Conservation (phyloP, 2,329 filamentous ascomycete genomes). For the Penicillium sp. region DNA sequence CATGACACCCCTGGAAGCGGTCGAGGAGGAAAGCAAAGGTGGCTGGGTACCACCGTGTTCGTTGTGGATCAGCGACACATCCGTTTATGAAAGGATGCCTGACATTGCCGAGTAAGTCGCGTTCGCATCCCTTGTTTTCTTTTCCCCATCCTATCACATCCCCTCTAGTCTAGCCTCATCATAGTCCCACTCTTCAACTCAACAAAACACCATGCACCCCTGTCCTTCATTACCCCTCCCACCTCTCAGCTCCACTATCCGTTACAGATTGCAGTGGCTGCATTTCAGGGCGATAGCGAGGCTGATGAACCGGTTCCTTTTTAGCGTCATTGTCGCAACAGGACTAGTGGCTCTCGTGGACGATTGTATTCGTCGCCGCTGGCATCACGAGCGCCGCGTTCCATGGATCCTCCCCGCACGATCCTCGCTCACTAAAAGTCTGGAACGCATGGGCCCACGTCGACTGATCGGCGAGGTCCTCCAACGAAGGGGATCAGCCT, state of each 20-base stretch:
- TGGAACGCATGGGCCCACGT: constrained; percentile 64
- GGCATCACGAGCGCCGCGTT: constrained; percentile 59
- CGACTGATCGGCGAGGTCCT: constrained; percentile 66
- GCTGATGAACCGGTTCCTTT: constrained; percentile 8
- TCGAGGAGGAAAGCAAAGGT: constrained; percentile 73
- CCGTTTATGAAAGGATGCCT: constrained; percentile 66
- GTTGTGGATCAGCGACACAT: constrained; percentile 82
- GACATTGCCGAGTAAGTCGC: constrained; percentile 82
- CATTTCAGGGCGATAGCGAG: constrained; percentile 3
- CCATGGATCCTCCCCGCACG: constrained; percentile 55
- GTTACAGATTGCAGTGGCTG: not conserved
- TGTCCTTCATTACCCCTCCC: not conserved
- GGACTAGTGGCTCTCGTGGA: constrained; percentile 86
- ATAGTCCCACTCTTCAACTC: not conserved
- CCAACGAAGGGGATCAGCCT: constrained; percentile 50
- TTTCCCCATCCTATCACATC: not conserved
- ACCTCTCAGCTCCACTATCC: not conserved
- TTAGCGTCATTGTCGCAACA: constrained; percentile 83
- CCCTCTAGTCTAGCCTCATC: not conserved
- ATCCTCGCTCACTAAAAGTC: constrained; percentile 55
- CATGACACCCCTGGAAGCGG: constrained; percentile 68
- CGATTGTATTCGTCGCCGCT: constrained; percentile 81
- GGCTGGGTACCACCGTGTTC: constrained; percentile 90
- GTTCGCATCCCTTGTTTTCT: constrained; percentile 1
- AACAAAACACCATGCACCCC: not conserved